phyloP scores from a whole-genome alignment of 176 grass and related monocot species.

The Olyra latifolia region DNA sequence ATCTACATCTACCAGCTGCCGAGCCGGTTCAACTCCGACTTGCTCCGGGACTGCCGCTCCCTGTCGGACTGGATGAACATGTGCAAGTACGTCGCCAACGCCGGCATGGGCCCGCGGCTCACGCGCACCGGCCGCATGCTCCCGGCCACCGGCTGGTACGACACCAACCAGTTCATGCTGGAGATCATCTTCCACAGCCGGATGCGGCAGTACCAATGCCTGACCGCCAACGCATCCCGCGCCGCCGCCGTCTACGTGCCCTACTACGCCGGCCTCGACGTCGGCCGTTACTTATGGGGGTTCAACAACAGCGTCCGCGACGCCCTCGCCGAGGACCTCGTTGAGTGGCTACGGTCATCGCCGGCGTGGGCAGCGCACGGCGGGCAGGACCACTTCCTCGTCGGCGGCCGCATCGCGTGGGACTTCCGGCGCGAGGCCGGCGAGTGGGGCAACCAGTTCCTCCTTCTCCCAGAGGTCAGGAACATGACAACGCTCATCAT shows the following conservation, averaged over 20 bases:
- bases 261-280: constrained; percentile 66
- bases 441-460: constrained; percentile 62
- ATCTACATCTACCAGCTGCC: constrained; percentile 58
- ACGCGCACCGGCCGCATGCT: constrained; percentile 42
- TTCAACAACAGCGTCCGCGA: constrained; percentile 40
- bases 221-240: constrained; percentile 45
- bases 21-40: constrained; percentile 46
- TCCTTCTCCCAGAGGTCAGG: constrained; percentile 43
- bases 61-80: constrained; percentile 52
- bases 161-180: constrained; percentile 67
- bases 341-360: constrained; percentile 19
- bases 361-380: constrained; percentile 42
- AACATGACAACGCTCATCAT: constrained; percentile 68
- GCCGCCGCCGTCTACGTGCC: constrained; percentile 64
- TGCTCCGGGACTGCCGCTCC: constrained; percentile 50
- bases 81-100: constrained; percentile 51
- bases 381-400: constrained; percentile 63
- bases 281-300: constrained; percentile 59
- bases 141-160: constrained; percentile 59
- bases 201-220: constrained; percentile 66
- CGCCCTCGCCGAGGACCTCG: constrained; percentile 43
- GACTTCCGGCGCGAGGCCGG: constrained; percentile 53
- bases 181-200: constrained; percentile 73
- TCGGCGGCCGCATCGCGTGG: constrained; percentile 64
- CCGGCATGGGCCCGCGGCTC: constrained; percentile 48